Evolutionary conservation across 352 stramenopile genomes (phyloP).

Genomic region (Globisporangium paddicum): DNA sequence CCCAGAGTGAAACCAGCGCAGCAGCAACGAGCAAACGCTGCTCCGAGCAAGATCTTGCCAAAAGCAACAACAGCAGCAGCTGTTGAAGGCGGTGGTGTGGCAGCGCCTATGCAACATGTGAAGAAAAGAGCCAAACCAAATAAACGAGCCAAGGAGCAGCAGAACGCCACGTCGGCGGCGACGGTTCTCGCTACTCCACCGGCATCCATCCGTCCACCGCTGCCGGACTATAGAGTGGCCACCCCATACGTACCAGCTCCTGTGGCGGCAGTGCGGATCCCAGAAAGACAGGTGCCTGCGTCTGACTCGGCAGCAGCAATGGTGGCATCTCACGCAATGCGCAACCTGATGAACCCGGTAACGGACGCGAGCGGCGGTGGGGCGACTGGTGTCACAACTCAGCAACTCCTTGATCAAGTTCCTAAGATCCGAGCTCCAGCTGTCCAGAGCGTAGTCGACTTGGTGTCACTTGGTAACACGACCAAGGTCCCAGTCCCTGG

Average conservation of each 20-base stretch:
- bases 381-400: not conserved
- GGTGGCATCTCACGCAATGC: not conserved
- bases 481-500: not conserved
- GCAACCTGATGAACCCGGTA: not conserved
- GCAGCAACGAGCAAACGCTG: not conserved
- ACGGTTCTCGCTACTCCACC: not conserved
- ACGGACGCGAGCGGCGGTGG: not conserved
- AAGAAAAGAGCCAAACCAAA: not conserved
- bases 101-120: not conserved
- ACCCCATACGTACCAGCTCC: not conserved
- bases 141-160: conserved; percentile 4
- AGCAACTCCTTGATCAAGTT: not conserved
- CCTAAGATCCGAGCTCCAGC: not conserved
- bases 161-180: not conserved
- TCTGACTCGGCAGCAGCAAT: not conserved
- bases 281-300: not conserved
- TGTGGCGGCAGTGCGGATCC: not conserved
- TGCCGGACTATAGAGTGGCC: not conserved
- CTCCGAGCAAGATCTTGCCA: too few relatives aligned
- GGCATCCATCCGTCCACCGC: not conserved
- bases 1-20: not conserved
- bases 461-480: not conserved
- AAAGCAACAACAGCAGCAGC: too few relatives aligned
- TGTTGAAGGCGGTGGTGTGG: too few relatives aligned
- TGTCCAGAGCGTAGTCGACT: not conserved